These are phyloP conservation scores for Endotrypanum monterogeii DNA, from an alignment of 208 protist species.

Conservation along the genomic window DNA sequence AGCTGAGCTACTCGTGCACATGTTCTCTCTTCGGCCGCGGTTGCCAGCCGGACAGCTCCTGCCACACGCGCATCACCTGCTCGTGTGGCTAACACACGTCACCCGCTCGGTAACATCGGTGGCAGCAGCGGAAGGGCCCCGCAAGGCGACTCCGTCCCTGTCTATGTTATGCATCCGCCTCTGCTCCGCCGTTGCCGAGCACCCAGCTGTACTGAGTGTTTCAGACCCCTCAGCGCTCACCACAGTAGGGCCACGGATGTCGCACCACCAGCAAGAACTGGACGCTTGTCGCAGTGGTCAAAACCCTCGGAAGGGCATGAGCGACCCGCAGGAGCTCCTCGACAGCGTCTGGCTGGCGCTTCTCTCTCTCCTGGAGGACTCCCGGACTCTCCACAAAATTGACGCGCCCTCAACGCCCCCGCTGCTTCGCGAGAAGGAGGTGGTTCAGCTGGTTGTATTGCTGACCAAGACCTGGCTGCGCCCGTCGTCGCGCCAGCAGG, in stretches of 20 bases:
- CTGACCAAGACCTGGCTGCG: constrained; percentile 30
- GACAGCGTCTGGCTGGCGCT: constrained; percentile 35
- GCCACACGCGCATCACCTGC: constrained; percentile 25
- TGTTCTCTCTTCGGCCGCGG: constrained; percentile 23
- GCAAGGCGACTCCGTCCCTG: not conserved
- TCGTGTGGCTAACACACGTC: constrained; percentile 22
- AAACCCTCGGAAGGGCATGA: not conserved
- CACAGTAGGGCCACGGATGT: not conserved
- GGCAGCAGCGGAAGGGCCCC: not conserved
- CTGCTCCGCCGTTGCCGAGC: constrained; percentile 26
- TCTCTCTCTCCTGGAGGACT: constrained; percentile 17
- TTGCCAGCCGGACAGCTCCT: constrained; percentile 24
- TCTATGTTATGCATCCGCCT: constrained; percentile 10
- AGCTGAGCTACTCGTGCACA: constrained; percentile 15
- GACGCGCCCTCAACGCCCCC: not conserved
- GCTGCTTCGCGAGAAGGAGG: constrained; percentile 19
- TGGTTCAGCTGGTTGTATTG: constrained; percentile 21
- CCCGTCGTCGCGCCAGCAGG: constrained; percentile 11
- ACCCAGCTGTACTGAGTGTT: constrained; percentile 5
- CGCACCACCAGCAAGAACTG: not conserved
- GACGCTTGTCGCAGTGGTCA: not conserved
- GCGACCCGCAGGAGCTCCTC: constrained; percentile 16
- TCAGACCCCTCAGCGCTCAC: not conserved
- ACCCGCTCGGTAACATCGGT: not conserved
- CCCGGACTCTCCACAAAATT: not conserved